phyloP scores from a whole-genome alignment of 148 eudicot genomes.

The Amaranthus palmeri region DNA sequence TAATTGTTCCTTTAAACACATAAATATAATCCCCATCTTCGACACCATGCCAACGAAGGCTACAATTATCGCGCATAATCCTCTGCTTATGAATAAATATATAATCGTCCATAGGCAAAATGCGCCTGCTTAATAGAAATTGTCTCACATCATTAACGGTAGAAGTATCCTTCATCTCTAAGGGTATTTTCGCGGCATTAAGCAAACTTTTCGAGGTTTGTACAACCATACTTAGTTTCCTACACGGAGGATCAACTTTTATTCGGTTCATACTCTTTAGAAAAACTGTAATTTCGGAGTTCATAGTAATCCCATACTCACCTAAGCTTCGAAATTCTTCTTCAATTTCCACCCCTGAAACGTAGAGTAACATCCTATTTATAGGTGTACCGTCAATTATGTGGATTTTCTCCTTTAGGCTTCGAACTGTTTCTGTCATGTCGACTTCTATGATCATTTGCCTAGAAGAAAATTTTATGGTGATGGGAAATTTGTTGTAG shows the following conservation, averaged over 20 bases:
- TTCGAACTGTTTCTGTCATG: conserved; percentile 61
- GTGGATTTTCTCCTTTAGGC: conserved; percentile 89
- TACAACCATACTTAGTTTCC: conserved; percentile 55
- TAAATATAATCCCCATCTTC: conserved; percentile 38
- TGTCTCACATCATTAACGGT: conserved; percentile 56
- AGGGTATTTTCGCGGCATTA: conserved; percentile 54
- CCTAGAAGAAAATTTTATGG: conserved; percentile 53
- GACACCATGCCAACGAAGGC: conserved; percentile 79
- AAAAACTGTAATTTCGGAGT: conserved; percentile 54
- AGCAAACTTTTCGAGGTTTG: conserved; percentile 71
- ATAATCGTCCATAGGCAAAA: conserved; percentile 74
- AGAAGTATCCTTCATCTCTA: conserved; percentile 69
- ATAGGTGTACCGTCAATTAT: conserved; percentile 82
- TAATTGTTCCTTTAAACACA: conserved; percentile 69
- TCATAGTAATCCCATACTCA: conserved; percentile 53
- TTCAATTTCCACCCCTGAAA: conserved; percentile 61
- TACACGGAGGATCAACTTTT: conserved; percentile 47
- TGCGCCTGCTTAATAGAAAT: conserved; percentile 31
- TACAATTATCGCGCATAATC: conserved; percentile 71
- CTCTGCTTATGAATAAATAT: conserved; percentile 91
- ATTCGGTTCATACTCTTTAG: conserved; percentile 51
- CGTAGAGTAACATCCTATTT: conserved; percentile 55
- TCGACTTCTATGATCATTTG: conserved; percentile 55
- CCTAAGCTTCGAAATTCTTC: conserved; percentile 53
- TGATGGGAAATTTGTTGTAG: conserved; percentile 35